Base-by-base conservation (phyloP, 768 basidiomycete genomes). In the Psilocybe sp. region DNA sequence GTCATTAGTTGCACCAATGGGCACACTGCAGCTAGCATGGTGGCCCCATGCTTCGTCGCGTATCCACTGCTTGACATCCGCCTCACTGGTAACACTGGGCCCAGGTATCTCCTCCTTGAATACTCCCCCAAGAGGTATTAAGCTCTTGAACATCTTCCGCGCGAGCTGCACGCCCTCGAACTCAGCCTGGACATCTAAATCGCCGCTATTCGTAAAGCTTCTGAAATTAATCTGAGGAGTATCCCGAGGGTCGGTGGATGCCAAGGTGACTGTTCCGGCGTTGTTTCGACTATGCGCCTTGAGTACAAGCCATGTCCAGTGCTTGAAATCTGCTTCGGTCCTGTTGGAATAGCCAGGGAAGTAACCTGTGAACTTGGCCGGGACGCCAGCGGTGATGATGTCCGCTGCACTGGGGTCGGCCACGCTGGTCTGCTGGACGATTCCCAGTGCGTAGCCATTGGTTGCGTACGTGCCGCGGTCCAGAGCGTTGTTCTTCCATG, bases 211-310 rank as follows among this genome's bases (percentile, higher is more conserved):
- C 11, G 33, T 36, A n/a, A 20, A 47, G 20, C 46, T 47, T 19
- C 35, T 47, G 36, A 47, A 47, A 36, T 19, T 47, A 13, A 47
- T 47, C 18, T 47, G 46, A 3, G 46, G 46, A 5, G 46, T 47
- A 13, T 47, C 46, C 32, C 46, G 37, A 5, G 46, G 46, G 16
- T 47, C 46, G 20, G 9, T 39, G 19, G 46, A 47, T n/a, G 19
- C 15, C 18, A 47, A 12, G 2, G 46, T 47, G 19, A 47, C 46
- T 6, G 46, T 47, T 5, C 46, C 46, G 3, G 46, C 46, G 14
- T 47, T 47, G 20, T 47, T 47, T 3, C 46, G 46, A 47, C 46
- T 47, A 23, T 47, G 46, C 7, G 46, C 46, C 18, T 47, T 47
- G 18, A 47, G 46, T 9, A 47, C 46, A 10, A 47, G 19, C 46